These are phyloP conservation scores for Penicillium sp. DNA, from an alignment of 2,329 filamentous ascomycete genomes.

Conservation along the genomic window DNA sequence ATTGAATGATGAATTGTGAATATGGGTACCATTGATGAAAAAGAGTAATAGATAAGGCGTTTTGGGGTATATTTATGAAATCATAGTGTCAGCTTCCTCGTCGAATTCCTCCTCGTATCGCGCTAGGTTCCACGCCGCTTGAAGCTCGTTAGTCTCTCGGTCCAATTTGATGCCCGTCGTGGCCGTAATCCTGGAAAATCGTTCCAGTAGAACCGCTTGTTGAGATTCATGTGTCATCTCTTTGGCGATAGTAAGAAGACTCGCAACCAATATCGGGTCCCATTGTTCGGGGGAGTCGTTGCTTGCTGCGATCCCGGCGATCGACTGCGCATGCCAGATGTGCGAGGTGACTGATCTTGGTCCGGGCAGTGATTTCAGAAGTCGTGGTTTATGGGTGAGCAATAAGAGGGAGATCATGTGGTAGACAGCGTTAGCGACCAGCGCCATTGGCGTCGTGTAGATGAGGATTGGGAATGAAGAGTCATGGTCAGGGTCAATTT, in stretches of 20 bases:
- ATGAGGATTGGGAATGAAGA: conserved; percentile 28
- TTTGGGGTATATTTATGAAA: conserved; percentile 9
- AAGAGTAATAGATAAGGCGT: background rate
- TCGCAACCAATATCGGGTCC: conserved; percentile 24
- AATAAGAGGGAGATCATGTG: conserved; percentile 24
- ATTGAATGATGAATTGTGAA: background rate
- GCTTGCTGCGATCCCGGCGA: conserved; percentile 24
- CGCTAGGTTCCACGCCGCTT: conserved; percentile 19
- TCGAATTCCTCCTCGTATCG: conserved; percentile 22
- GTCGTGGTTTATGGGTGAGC: conserved; percentile 23
- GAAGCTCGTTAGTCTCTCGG: conserved; percentile 16
- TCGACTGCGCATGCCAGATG: conserved; percentile 29
- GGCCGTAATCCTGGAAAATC: conserved; percentile 13
- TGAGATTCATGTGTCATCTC: conserved; percentile 28
- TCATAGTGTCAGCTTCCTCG: conserved; percentile 10
- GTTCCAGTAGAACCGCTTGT: conserved; percentile 17
- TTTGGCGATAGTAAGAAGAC: conserved; percentile 20
- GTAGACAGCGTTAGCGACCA: conserved; percentile 26
- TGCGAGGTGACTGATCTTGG: conserved; percentile 24
- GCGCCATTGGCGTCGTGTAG: conserved; percentile 28
- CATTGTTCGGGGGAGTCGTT: conserved; percentile 27
- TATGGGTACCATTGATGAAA: background rate
- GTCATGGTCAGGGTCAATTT: conserved; percentile 22
- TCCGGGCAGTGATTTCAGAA: conserved; percentile 24
- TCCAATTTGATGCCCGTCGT: conserved; percentile 24